Evolutionary conservation across 1,139 yeast species (phyloP), one percentile per base, ranked within the genome.

Genomic region (Taphrina flavorubra): DNA sequence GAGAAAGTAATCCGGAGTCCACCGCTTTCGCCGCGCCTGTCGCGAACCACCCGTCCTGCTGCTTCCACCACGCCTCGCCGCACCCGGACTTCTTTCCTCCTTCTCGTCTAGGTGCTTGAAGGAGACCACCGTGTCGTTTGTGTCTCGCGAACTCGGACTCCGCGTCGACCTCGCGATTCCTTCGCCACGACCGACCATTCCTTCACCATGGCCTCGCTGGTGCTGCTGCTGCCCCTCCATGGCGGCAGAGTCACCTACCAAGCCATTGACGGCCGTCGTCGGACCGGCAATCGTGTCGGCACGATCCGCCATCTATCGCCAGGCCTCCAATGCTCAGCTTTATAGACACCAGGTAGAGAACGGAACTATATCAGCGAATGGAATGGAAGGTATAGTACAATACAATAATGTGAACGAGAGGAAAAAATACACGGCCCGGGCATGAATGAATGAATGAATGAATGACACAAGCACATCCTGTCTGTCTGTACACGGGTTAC

Each of bases 1-100:
- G 31, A 65, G 68, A 37, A 65, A 65, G 40, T 65, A 65, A 31
- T 63, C 47, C 5, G 67, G 67, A 20, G 31, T 14, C 51, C 60
- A 56, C 36, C 14, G 6, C 14, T 40, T 56, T 49, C 16, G 25
- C n/a, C 53, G 2, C 8, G 14, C 53, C 11, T 20, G 34, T n/a
- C 36, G 36, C 25, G 58, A 53, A 18, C 16, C 55, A 10, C 31
- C 16, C 37, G 13, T 31, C 31, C 31, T 25, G 31, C 31, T 25
- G 31, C 31, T 25, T 25, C 31, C 31, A 25, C 31, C 31, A 25
- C 31, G 31, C 31, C 31, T 25, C 31, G 31, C 31, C 31, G 31
- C 31, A 25, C 31, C 31, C 4, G 31, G 31, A 4, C 4, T 4
- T 4, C 4, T 25, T 25, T 25, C 31, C 2, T 31, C 37, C 36